Base-by-base conservation (phyloP, 352 stramenopile genomes). In the Aphanomyces euteiches region DNA sequence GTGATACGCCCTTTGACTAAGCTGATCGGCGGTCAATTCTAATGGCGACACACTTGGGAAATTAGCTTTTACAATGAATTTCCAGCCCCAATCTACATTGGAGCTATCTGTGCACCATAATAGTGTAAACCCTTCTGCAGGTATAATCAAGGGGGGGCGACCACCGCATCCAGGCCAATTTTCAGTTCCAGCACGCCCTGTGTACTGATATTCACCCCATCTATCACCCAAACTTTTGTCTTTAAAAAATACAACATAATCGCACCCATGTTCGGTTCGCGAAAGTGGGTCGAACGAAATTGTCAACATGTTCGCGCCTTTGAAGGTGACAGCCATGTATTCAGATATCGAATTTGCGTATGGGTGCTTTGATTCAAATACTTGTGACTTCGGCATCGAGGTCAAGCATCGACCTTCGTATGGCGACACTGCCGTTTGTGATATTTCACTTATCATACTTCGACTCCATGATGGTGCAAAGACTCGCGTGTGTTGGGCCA, bases 41-140 rank as follows among this genome's bases (percentile, higher is more conserved):
- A 88, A 58, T 13, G 85, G 80, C 36, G 73, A 72, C 6, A 83
- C 71, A 1, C 76, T 74, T 12, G 78, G 66, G 73, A 90, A 93
- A 28, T 89, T 83, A 4, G 84, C 83, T 21, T 74, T 79, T 0
- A 93, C 85, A 10, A 79, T 88, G 54, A 94, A 92, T 63, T 90
- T 88, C 83, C 85, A 93, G 0, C 88, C 88, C 90, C 90, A 97
- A 28, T 96, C 89, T 21, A 92, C 85, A 69, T 95, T 96, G 17
- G 82, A 87, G 0, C 75, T 76, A 74, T 97, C 90, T 0, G 87
- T 93, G 56, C 74, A 82, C 84, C 93, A 97, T 15, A 95, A 70
- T 17, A 97, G 64, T 34, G 79, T 90, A 56, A 96, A 96, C 5
- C 85, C 90, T 34, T 91, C 84, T 0, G 78, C 77, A 5, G 79